Conservation (phyloP, 1,284 basidiomycete species). For the Microbotryomycetes sp. region DNA sequence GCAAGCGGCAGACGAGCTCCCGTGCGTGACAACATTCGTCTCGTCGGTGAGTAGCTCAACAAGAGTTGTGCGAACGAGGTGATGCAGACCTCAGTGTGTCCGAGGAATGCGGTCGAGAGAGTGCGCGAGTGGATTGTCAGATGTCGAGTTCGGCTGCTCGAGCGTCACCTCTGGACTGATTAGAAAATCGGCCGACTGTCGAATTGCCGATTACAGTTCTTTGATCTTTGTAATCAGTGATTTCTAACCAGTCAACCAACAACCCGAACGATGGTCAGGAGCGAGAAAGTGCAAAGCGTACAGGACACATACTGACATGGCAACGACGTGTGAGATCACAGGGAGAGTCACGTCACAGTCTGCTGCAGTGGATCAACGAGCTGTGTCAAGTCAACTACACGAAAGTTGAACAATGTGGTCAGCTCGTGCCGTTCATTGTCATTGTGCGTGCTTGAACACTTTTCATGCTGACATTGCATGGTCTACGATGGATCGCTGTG, state of each 20-base stretch:
- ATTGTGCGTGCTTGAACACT: no score
- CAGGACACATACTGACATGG: no score
- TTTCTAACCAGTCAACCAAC: no score
- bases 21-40: neutral
- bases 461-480: conserved; percentile 23
- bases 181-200: no score
- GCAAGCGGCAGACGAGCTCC: neutral
- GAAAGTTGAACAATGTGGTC: conserved; percentile 88
- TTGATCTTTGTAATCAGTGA: no score
- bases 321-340: neutral
- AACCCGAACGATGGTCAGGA: no score
- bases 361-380: conserved; percentile 89
- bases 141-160: no score
- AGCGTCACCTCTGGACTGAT: no score
- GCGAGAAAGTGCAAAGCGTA: no score
- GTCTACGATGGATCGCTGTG: neutral
- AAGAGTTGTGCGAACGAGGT: no score
- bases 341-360: conserved; percentile 59
- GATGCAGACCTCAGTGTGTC: neutral
- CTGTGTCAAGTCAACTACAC: conserved; percentile 84
- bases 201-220: no score
- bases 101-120: neutral
- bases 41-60: neutral
- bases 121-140: neutral
- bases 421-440: neutral